Percentiles rank a stretch among this genome's conserved stretches.
phyloP scores from a whole-genome alignment of 805 yeast genomes.

The Nematodospora valgi region DNA sequence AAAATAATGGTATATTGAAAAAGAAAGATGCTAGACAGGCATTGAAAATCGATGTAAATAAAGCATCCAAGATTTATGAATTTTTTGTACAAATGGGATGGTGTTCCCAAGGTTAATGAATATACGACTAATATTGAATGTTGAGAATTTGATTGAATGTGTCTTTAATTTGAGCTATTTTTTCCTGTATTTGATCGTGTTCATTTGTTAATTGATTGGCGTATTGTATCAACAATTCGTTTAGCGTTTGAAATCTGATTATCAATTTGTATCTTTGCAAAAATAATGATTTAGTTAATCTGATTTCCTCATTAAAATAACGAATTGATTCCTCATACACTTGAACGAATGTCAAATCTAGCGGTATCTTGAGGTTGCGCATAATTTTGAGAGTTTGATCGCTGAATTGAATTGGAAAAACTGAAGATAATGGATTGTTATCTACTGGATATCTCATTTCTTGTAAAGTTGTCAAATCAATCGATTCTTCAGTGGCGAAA shows the following conservation, averaged over 20 bases:
- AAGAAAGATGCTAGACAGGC: conserved; percentile 83
- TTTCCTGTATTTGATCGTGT: conserved; percentile 1
- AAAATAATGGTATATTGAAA: conserved; percentile 79
- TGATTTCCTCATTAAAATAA: not conserved
- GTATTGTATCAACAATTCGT: not conserved
- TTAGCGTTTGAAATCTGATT: not conserved
- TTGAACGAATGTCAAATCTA: not conserved
- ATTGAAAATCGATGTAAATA: conserved; percentile 78
- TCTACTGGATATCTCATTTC: not conserved
- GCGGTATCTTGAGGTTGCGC: too few relatives aligned
- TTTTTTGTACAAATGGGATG: conserved; percentile 92
- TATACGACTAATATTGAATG: conserved; percentile 2
- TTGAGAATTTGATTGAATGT: conserved; percentile 1
- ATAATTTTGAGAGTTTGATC: too few relatives aligned
- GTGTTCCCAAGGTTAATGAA: conserved; percentile 48
- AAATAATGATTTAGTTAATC: not conserved
- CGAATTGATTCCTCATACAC: not conserved
- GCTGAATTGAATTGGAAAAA: not conserved
- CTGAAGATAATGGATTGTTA: not conserved
- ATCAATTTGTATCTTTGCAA: conserved; percentile 3
- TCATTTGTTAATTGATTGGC: not conserved
- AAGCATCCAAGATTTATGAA: conserved; percentile 85
- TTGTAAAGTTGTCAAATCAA: too few relatives aligned
- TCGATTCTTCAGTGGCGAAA: too few relatives aligned
- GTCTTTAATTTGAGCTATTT: not conserved